Conservation (phyloP, 2,329 filamentous ascomycete genomes). For the Hymenoscyphus scutula region DNA sequence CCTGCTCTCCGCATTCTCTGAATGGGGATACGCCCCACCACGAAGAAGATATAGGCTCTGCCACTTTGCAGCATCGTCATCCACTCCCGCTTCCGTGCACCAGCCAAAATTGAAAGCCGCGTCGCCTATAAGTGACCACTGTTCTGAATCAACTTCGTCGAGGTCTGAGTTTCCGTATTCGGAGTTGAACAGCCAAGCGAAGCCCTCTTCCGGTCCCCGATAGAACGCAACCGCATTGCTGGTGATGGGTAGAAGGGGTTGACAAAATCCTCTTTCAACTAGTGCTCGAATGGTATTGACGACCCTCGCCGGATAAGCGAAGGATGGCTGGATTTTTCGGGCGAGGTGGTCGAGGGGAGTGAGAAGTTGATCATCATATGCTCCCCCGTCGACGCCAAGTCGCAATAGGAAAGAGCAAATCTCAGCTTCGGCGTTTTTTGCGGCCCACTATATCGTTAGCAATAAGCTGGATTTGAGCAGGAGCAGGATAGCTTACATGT, state of each 20-base stretch:
- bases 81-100: conserved; percentile 10
- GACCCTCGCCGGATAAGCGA: conserved; percentile 12
- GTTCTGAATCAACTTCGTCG: conserved; percentile 16
- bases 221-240: conserved; percentile 18
- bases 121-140: conserved; percentile 16
- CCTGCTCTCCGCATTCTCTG: conserved; percentile 4
- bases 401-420: conserved; percentile 11
- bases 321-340: conserved; percentile 9
- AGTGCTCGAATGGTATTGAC: conserved; percentile 18
- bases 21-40: conserved; percentile 14
- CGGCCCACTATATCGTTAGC: conserved; percentile 12
- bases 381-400: conserved; percentile 14
- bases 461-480: too few relatives aligned
- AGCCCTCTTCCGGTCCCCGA: conserved; percentile 17
- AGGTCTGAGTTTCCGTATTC: conserved; percentile 14
- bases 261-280: conserved; percentile 15
- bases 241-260: conserved; percentile 15
- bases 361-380: conserved; percentile 15
- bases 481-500: conserved; percentile 12
- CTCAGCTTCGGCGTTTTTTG: conserved; percentile 15
- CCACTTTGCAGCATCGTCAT: conserved; percentile 12
- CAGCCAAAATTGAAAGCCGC: conserved; percentile 20
- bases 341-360: conserved; percentile 18
- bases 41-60: conserved; percentile 17
- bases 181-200: conserved; percentile 18